Evolutionary conservation across 2,329 filamentous ascomycete genomes (phyloP).

Genomic region (Diatrype stigma): DNA sequence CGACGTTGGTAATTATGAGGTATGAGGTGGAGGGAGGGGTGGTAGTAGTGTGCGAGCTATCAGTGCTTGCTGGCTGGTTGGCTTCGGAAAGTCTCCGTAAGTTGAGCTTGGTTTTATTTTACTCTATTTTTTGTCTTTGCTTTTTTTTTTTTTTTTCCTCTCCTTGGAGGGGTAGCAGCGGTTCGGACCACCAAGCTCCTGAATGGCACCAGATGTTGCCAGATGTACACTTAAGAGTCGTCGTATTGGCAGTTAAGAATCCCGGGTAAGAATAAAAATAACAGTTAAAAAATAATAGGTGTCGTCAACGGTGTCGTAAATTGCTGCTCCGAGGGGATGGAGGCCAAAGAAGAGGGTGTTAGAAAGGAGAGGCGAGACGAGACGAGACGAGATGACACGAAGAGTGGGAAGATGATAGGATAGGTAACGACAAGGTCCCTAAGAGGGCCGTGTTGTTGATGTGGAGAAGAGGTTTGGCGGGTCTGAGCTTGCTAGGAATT

Average conservation of each 20-base stretch:
- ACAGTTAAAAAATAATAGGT: neutral
- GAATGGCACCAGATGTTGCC: neutral
- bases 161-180: neutral
- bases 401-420: neutral
- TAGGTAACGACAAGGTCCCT: neutral
- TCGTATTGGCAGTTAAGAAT: neutral
- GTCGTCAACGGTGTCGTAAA: neutral
- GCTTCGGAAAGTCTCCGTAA: neutral
- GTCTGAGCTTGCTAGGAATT: neutral
- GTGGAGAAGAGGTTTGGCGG: neutral
- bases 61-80: neutral
- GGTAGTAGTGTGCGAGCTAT: constrained; percentile 4
- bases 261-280: neutral
- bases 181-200: neutral
- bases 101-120: neutral
- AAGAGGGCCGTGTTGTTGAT: constrained; percentile 1
- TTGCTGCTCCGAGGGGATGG: neutral
- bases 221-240: neutral
- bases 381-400: neutral
- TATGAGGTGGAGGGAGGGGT: constrained; percentile 4
- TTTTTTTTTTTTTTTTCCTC: neutral
- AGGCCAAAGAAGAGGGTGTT: neutral
- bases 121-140: neutral
- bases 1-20: constrained; percentile 1
- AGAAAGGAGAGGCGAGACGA: neutral